These are phyloP conservation scores for Meripilus lineatus DNA, from an alignment of 1,284 basidiomycete species.

Conservation along the genomic window DNA sequence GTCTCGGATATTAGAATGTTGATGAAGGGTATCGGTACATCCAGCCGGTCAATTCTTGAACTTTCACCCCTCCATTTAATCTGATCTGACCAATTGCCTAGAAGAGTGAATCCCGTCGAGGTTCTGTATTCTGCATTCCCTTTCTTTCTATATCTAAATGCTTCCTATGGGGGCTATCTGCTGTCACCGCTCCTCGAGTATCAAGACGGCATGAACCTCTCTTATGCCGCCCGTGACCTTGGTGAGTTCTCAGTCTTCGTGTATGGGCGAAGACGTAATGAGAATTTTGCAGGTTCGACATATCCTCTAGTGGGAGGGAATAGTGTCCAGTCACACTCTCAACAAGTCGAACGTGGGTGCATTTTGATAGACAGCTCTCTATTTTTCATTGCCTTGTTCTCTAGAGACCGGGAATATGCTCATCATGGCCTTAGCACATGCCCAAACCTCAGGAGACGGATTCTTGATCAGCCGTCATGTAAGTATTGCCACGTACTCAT, in stretches of 20 bases:
- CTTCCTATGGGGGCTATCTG: conserved; percentile 32
- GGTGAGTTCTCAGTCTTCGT: conserved; percentile 22
- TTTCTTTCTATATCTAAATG: conserved; percentile 38
- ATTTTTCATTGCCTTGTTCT: not conserved
- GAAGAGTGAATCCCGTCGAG: conserved; percentile 42
- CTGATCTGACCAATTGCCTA: conserved; percentile 2
- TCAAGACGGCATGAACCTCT: conserved; percentile 27
- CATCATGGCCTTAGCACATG: conserved; percentile 65
- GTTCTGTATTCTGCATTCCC: conserved; percentile 41
- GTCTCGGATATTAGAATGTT: conserved; percentile 36
- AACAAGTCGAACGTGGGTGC: conserved; percentile 25
- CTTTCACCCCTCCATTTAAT: not conserved
- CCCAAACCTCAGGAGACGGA: conserved; percentile 50
- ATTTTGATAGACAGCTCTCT: too few relatives aligned
- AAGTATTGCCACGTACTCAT: conserved; percentile 12
- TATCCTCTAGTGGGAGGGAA: conserved; percentile 25
- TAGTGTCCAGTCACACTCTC: conserved; percentile 18
- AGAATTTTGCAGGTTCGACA: conserved; percentile 5
- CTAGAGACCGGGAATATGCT: conserved; percentile 67
- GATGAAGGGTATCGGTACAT: conserved; percentile 37
- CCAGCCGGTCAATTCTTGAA: not conserved
- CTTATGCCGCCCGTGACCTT: conserved; percentile 35
- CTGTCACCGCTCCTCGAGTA: conserved; percentile 39
- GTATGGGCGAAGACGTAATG: not conserved
- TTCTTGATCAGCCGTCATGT: conserved; percentile 49